These are phyloP conservation scores for Candida palmyrensis DNA, from an alignment of 805 yeast species.

Conservation along the genomic window DNA sequence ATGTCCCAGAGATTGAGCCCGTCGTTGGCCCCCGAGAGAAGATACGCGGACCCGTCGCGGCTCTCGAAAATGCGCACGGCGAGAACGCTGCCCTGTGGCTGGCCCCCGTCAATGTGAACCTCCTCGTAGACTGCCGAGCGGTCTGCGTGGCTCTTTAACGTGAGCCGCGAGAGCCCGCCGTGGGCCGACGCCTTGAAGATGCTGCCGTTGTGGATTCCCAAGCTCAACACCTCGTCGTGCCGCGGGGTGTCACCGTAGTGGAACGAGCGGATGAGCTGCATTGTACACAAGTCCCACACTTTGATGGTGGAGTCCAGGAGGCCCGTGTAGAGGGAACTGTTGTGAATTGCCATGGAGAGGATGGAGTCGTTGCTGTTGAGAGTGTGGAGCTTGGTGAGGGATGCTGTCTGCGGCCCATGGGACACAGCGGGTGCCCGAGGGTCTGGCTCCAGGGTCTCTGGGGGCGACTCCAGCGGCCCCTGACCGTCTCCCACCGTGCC, in stretches of 20 bases:
- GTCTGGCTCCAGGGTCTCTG: too few relatives aligned
- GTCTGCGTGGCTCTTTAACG: slow-evolving; percentile 14
- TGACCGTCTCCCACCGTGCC: too few relatives aligned
- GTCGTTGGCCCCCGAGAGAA: slow-evolving; percentile 71
- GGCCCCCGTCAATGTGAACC: slow-evolving; percentile 5
- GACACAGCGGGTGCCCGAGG: too few relatives aligned
- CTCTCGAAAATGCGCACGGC: slow-evolving; percentile 46
- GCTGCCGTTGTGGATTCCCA: slow-evolving; percentile 52
- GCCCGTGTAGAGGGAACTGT: slow-evolving; percentile 80
- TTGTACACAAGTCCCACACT: slow-evolving; percentile 83
- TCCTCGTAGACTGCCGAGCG: slow-evolving; percentile 4
- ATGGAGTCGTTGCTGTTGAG: slow-evolving; percentile 67
- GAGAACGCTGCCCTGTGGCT: slow-evolving; percentile 29
- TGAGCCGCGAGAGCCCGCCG: slow-evolving; percentile 32
- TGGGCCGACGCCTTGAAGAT: slow-evolving; percentile 58
- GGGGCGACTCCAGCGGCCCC: too few relatives aligned
- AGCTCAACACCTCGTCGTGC: slow-evolving; percentile 42
- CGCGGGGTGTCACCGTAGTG: slow-evolving; percentile 14
- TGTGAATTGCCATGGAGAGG: slow-evolving; percentile 58
- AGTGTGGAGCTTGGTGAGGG: slow-evolving; percentile 21
- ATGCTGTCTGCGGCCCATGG: too few relatives aligned
- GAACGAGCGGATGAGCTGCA: slow-evolving; percentile 55
- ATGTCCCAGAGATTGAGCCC: slow-evolving; percentile 70
- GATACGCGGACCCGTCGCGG: slow-evolving; percentile 33
- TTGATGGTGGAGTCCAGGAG: slow-evolving; percentile 68